Evolutionary conservation across 2,329 filamentous ascomycete species (phyloP).

Genomic region (Decorospora gaudefroyi): DNA sequence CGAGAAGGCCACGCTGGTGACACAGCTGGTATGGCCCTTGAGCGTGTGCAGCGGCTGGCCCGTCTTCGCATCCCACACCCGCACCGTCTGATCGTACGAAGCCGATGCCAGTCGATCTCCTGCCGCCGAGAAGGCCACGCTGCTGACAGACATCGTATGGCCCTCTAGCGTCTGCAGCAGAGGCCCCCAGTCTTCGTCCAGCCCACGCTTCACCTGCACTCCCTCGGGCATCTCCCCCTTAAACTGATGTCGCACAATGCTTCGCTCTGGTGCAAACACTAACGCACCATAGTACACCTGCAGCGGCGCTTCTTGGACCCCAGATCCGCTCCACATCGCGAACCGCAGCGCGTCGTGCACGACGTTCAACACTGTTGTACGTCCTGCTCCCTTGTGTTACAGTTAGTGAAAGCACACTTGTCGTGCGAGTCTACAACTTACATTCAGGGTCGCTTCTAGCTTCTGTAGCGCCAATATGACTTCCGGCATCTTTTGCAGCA

Average conservation of each 20-base stretch:
- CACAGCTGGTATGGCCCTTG: slow-evolving; percentile 10
- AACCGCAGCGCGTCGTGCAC: background rate
- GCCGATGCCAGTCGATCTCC: slow-evolving; percentile 13
- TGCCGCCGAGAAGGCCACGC: slow-evolving; percentile 32
- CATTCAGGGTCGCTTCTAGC: no score
- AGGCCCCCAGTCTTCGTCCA: background rate
- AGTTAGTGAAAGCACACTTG: no score
- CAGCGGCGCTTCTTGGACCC: background rate
- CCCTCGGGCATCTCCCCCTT: slow-evolving; percentile 1
- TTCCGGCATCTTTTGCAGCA: slow-evolving; percentile 10
- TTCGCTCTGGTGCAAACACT: background rate
- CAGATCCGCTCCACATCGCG: background rate
- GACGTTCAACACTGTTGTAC: background rate
- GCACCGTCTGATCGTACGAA: slow-evolving; percentile 4
- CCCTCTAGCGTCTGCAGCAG: slow-evolving; percentile 30
- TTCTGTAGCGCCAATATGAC: slow-evolving; percentile 20
- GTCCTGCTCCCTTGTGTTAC: no score
- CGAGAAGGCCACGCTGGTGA: slow-evolving; percentile 4
- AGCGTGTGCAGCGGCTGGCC: slow-evolving; percentile 12
- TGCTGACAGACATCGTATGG: slow-evolving; percentile 16
- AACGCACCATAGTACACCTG: background rate
- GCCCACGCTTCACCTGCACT: background rate
- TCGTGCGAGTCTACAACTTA: no score
- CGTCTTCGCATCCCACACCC: slow-evolving; percentile 11
- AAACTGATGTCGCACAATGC: slow-evolving; percentile 1